A percentile compares a stretch with the other conserved stretches of the same genome.
These are phyloP conservation scores for Bryoerythrophyllum caledonicum DNA, from an alignment of 225 moss, liverwort and hornwort genomes.

Conservation along the genomic window DNA sequence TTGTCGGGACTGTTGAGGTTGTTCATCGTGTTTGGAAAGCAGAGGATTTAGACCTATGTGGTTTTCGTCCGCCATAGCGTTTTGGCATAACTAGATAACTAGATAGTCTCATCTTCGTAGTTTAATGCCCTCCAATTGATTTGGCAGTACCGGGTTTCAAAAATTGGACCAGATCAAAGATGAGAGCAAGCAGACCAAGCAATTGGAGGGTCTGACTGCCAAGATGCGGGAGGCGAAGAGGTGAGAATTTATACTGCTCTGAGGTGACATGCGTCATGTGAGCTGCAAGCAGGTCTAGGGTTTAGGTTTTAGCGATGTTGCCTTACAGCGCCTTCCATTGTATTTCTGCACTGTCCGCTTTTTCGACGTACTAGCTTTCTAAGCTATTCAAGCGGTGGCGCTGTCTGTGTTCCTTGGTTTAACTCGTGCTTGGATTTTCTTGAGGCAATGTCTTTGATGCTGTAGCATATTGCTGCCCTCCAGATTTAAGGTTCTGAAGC, in stretches of 20 bases:
- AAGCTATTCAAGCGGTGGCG: neutral
- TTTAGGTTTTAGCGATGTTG: neutral
- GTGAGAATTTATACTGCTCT: slow-evolving; percentile 20
- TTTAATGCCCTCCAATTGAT: neutral
- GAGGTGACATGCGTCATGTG: neutral
- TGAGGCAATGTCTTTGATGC: neutral
- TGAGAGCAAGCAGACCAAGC: slow-evolving; percentile 66
- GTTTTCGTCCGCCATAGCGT: neutral
- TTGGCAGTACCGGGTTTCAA: slow-evolving; percentile 66
- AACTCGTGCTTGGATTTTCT: too few relatives aligned
- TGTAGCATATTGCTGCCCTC: neutral
- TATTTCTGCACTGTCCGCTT: neutral
- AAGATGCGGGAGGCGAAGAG: slow-evolving; percentile 83
- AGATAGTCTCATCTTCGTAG: neutral
- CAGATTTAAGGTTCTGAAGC: neutral
- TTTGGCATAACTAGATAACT: neutral
- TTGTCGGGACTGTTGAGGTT: neutral
- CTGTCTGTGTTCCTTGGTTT: neutral
- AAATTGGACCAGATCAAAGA: slow-evolving; percentile 73
- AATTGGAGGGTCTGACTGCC: slow-evolving; percentile 70
- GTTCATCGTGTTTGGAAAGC: neutral
- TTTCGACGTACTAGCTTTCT: neutral
- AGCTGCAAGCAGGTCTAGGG: neutral
- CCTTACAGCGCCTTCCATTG: neutral
- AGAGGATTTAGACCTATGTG: neutral